These are phyloP conservation scores for Saccharomycopsis phalli DNA, from an alignment of 1,139 yeast species.

Conservation along the genomic window DNA sequence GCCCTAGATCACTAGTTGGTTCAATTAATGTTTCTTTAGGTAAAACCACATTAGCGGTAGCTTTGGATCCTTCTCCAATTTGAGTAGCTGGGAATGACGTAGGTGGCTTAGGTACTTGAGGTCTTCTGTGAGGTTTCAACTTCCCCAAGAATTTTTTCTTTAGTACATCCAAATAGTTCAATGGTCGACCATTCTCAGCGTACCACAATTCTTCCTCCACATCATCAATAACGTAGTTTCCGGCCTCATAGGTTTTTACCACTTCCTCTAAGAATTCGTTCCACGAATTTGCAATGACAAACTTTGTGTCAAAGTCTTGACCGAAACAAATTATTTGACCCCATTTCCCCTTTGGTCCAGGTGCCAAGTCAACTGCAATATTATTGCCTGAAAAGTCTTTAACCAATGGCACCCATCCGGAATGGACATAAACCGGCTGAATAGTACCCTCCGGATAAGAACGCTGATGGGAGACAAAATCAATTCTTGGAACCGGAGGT, in stretches of 20 bases:
- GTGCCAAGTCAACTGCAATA: constrained; percentile 53
- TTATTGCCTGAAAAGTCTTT: constrained; percentile 54
- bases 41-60: constrained; percentile 9
- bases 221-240: constrained; percentile 41
- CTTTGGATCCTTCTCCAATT: background rate
- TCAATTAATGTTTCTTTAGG: constrained; percentile 17
- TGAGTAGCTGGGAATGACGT: constrained; percentile 5
- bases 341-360: constrained; percentile 51
- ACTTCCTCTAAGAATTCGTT: constrained; percentile 44
- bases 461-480: constrained; percentile 32
- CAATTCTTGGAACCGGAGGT: constrained; percentile 20
- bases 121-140: constrained; percentile 26
- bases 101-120: constrained; percentile 10
- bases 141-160: constrained; percentile 43
- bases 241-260: constrained; percentile 44
- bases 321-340: constrained; percentile 60
- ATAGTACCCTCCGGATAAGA: constrained; percentile 51
- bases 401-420: constrained; percentile 53
- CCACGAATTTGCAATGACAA: constrained; percentile 48
- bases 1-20: constrained; percentile 4
- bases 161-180: constrained; percentile 44
- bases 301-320: constrained; percentile 54
- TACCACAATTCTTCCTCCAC: constrained; percentile 41
- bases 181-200: constrained; percentile 40
- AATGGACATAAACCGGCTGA: constrained; percentile 46